Conservation (phyloP, 2,329 filamentous ascomycete genomes). For the Coleophoma crateriformis region DNA sequence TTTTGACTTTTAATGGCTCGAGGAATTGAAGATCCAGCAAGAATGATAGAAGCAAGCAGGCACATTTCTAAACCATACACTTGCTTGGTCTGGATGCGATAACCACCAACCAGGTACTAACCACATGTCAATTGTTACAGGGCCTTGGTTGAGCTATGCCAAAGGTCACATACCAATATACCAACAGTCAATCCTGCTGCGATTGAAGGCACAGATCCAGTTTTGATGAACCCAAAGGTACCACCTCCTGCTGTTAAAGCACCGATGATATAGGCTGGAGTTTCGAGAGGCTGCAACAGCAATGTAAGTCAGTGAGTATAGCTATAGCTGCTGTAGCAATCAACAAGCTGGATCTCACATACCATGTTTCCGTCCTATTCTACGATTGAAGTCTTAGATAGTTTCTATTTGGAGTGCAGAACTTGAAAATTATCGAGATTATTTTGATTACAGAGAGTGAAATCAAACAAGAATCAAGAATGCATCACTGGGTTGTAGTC, state of each 20-base stretch:
- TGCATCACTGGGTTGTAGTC: no score
- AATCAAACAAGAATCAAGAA: no score
- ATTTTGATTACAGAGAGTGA: no score
- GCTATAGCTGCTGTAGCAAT: no score
- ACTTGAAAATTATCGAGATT: no score
- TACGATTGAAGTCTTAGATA: no score
- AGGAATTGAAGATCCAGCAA: conserved; percentile 80
- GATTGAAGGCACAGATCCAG: conserved; percentile 81
- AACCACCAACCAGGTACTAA: conserved; percentile 67
- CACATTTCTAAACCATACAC: conserved; percentile 83
- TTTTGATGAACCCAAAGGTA: conserved; percentile 78
- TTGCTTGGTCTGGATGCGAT: conserved; percentile 69
- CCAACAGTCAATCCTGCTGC: conserved; percentile 82
- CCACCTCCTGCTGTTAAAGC: conserved; percentile 82
- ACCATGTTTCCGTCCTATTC: no score
- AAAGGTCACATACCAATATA: conserved; percentile 40
- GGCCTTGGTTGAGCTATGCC: background rate
- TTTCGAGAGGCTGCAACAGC: conserved; percentile 33
- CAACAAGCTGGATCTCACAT: no score
- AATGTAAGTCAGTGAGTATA: no score
- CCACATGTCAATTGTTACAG: background rate
- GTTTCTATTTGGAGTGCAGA: no score
- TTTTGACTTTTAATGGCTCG: conserved; percentile 79
- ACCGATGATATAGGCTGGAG: conserved; percentile 72
- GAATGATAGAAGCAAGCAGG: conserved; percentile 79